phyloP scores from a whole-genome alignment of 768 basidiomycete genomes.

The Suillus hirtellus region DNA sequence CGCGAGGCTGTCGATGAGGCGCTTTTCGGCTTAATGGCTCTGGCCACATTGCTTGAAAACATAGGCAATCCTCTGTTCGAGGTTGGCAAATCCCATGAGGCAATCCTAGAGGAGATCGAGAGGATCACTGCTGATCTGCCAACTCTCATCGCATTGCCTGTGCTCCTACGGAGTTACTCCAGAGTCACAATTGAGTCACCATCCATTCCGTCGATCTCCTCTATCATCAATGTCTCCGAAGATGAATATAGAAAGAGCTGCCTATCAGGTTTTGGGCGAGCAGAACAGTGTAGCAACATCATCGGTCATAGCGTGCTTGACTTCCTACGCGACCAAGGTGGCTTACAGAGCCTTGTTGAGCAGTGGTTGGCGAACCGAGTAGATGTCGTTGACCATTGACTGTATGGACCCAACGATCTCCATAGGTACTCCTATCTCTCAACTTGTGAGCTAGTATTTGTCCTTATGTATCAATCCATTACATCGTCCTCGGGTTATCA shows the following conservation, averaged over 20 bases:
- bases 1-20: constrained; percentile 82
- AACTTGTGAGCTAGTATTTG: neutral
- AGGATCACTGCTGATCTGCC: constrained; percentile 64
- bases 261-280: constrained; percentile 73
- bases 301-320: constrained; percentile 61
- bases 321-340: constrained; percentile 41
- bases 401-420: constrained; percentile 9
- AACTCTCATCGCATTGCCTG: constrained; percentile 70
- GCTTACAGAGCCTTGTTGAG: constrained; percentile 30
- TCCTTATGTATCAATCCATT: constrained; percentile 1
- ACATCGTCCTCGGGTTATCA: neutral
- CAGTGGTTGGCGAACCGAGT: constrained; percentile 47
- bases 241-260: constrained; percentile 67
- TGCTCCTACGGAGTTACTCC: constrained; percentile 54
- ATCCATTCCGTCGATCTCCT: constrained; percentile 24
- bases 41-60: constrained; percentile 58
- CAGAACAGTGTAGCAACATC: constrained; percentile 67
- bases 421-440: neutral
- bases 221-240: constrained; percentile 58
- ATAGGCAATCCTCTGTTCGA: constrained; percentile 35
- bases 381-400: constrained; percentile 21
- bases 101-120: constrained; percentile 45
- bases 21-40: constrained; percentile 59
- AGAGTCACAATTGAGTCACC: constrained; percentile 6
- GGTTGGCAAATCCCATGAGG: constrained; percentile 23